Evolutionary conservation across 306 rosid genomes (phyloP).

Genomic region (Corylus americana): DNA sequence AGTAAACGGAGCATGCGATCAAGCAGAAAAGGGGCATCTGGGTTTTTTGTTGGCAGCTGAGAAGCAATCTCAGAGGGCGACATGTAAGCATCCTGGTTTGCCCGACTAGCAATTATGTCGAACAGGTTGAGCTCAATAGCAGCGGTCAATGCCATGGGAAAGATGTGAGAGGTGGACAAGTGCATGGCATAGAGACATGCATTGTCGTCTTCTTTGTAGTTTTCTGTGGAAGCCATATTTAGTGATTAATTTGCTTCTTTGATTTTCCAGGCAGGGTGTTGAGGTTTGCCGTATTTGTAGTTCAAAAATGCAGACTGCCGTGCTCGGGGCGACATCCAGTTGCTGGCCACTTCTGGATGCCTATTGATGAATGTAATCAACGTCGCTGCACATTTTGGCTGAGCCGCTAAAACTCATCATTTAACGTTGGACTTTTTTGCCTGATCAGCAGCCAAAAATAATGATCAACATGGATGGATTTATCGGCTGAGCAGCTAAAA

Average conservation of each 20-base stretch:
- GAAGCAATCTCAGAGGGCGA: slow-evolving; percentile 31
- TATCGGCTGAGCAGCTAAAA: no score
- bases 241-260: not conserved
- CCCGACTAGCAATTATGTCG: slow-evolving; percentile 22
- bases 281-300: not conserved
- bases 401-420: no score
- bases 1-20: slow-evolving; percentile 34
- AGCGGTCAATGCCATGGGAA: slow-evolving; percentile 16
- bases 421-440: no score
- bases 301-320: no score
- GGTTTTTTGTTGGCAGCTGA: slow-evolving; percentile 1
- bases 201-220: slow-evolving; percentile 4
- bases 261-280: not conserved
- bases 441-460: no score
- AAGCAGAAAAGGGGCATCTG: slow-evolving; percentile 11
- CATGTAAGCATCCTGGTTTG: slow-evolving; percentile 8
- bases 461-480: no score
- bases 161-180: not conserved
- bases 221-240: not conserved
- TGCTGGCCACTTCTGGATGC: no score
- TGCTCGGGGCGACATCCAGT: no score
- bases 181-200: slow-evolving; percentile 22
- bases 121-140: slow-evolving; percentile 39
- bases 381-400: no score
- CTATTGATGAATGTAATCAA: no score